Evolutionary conservation across 441 rosid species (phyloP).

Genomic region (Raphanus hybrid): DNA sequence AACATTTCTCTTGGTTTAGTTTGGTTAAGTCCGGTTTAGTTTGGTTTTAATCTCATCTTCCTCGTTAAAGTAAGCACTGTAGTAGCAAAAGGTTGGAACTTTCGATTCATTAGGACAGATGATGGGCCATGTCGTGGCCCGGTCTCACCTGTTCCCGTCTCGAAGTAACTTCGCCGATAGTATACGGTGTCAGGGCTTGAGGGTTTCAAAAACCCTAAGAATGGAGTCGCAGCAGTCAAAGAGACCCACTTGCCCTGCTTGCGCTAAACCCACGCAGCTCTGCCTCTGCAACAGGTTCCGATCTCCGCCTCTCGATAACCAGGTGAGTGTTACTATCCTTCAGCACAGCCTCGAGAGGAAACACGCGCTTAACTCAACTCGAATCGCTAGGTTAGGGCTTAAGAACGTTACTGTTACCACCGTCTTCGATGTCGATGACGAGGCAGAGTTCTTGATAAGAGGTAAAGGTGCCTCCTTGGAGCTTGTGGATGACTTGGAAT

Average conservation of each 20-base stretch:
- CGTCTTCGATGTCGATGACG: conserved; percentile 66
- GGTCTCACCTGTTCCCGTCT: conserved; percentile 27
- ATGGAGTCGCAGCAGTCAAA: conserved; percentile 53
- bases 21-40: not conserved
- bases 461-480: conserved; percentile 33
- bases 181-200: conserved; percentile 33
- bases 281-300: conserved; percentile 74
- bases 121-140: conserved; percentile 44
- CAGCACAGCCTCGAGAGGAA: conserved; percentile 80
- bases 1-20: not conserved
- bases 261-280: conserved; percentile 69
- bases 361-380: conserved; percentile 79
- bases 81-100: conserved; percentile 20
- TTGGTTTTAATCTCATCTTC: conserved; percentile 14
- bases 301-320: conserved; percentile 56
- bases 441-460: conserved; percentile 60
- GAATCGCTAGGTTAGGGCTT: conserved; percentile 78
- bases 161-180: conserved; percentile 21
- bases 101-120: conserved; percentile 31
- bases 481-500: conserved; percentile 17
- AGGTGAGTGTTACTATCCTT: conserved; percentile 71
- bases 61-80: not conserved
- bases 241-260: conserved; percentile 63
- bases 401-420: conserved; percentile 55
- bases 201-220: conserved; percentile 44